Percentiles rank a stretch among this genome's conserved stretches.
Evolutionary conservation across 192 early-diverging fungal species (phyloP).

Genomic region (Martensiomyces pterosporus): DNA sequence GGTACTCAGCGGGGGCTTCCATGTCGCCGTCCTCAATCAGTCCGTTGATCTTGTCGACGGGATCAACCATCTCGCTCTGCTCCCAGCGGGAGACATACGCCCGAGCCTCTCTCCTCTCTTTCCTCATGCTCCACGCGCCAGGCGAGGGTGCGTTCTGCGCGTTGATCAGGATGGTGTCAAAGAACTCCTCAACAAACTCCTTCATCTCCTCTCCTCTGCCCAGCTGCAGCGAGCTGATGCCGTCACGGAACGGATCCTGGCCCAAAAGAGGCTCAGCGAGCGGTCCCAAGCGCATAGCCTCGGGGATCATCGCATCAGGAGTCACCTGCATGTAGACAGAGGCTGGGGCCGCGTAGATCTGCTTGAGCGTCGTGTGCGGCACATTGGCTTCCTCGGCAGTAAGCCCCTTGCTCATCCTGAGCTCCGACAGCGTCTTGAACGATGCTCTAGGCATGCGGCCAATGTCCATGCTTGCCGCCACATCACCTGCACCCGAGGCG

Average conservation of each 20-base stretch:
- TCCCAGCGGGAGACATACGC: constrained; percentile 36
- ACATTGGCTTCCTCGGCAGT: constrained; percentile 18
- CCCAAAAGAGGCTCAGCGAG: constrained; percentile 37
- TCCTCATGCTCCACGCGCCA: constrained; percentile 16
- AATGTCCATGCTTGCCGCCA: neutral
- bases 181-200: constrained; percentile 47
- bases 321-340: constrained; percentile 42
- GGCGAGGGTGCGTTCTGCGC: neutral
- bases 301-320: constrained; percentile 37
- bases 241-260: constrained; percentile 30
- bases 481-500: neutral
- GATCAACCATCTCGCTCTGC: constrained; percentile 19
- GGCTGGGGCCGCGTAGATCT: constrained; percentile 43
- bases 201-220: constrained; percentile 8
- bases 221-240: constrained; percentile 14
- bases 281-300: constrained; percentile 45
- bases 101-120: constrained; percentile 5
- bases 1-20: constrained; percentile 8
- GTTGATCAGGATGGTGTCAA: constrained; percentile 29
- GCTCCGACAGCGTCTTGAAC: constrained; percentile 39
- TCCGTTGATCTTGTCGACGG: constrained; percentile 18
- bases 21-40: neutral
- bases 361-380: constrained; percentile 24
- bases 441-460: constrained; percentile 8
- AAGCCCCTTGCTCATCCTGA: constrained; percentile 21